Base-by-base conservation (phyloP, 2,329 filamentous ascomycete species). In the Fusarium penzigii region DNA sequence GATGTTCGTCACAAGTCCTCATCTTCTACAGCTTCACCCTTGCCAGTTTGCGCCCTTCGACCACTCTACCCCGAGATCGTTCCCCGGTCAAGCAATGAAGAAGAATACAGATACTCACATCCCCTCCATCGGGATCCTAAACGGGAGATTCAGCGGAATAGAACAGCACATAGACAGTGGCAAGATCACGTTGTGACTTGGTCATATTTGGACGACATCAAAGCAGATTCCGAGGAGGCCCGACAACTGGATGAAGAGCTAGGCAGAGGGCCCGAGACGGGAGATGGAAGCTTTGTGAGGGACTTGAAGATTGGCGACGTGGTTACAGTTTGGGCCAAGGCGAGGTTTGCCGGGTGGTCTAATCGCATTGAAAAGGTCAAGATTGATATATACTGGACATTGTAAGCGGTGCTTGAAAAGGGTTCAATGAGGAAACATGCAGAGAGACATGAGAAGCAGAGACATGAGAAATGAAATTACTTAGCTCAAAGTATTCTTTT, bases 321-420 rank as follows among this genome's bases (percentile, higher is more conserved):
- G 16, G 69, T 87, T 11, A 86, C 83, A 0, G 62, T 87, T 2
- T 87, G 84, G 84, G 83, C 72, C 1, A 84, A 80, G 67, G 76
- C 81, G 2, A 75, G 83, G 52, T 86, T 82, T 49, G 67, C 64
- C 0, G 77, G 70, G 0, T 87, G 84, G 84, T 42, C 48, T 2
- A 86, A 86, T 55, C 47, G 68, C 12, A 65, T 86, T 10, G 65
- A 79, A 43, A 72, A 68, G 12, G 78, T 80, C 2, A 73, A 75
- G 64, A 69, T 86, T 29, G 79, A 82, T 51, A 73, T 86, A 25
- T 86, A 82, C 62, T 87, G 82, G 81, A 79, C 81, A 67, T 54
- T 83, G 40, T 73, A 49, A 62, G 40, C 6, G 10, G 9, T 42
- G 29, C 29, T 5, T 48, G 36, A n/a, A 43, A 34, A 43, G 14